Base-by-base conservation (phyloP, 345 rosid genomes). In the Eucalyptus guilfoylei region DNA sequence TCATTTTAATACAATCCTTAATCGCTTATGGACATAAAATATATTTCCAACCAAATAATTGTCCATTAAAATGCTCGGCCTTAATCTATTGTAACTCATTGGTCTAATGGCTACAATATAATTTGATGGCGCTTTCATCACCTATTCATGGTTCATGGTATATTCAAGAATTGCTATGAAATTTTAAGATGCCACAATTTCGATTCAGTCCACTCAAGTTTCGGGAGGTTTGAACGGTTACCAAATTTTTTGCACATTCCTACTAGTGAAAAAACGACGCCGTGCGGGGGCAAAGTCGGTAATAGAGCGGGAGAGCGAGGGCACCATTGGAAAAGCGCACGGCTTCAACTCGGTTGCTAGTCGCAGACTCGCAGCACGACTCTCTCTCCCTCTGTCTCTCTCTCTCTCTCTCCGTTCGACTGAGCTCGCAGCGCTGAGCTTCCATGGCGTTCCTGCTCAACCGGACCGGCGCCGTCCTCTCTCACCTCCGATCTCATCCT, bases 401-500 rank as follows among this genome's bases (percentile, higher is more conserved):
- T 15, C 26, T 34, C 12, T 67, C 37, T 19, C 26, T 34, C 80
- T n/a, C 0, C 58, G 26, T 52, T 52, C 58, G 58, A 52, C 58
- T 52, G 58, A 32, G 80, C 80, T 69, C 80, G 80, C 42, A 21
- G 64, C 86, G 30, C 28, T 32, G 86, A 17, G 86, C 8, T 28
- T 48, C 89, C 24, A 96, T 96, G 99, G 98, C 96, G 50, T 97
- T 92, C 87, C 87, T 95, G 83, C 95, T 95, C 86, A 92, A 89
- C 52, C 93, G 93, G 87, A 89, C 92, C 85, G 87, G 87, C 91
- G 48, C 89, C 52, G 88, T 95, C 67, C 90, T 95, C 44, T 92
- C 96, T 87, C 94, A 90, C 87, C 90, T 95, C 86, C 95, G 97
- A 93, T 95, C 96, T 86, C 92, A 90, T 64, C 88, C 92, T 62